These are phyloP conservation scores for Sindora glabra DNA, from an alignment of 306 rosid genomes.

Conservation along the genomic window DNA sequence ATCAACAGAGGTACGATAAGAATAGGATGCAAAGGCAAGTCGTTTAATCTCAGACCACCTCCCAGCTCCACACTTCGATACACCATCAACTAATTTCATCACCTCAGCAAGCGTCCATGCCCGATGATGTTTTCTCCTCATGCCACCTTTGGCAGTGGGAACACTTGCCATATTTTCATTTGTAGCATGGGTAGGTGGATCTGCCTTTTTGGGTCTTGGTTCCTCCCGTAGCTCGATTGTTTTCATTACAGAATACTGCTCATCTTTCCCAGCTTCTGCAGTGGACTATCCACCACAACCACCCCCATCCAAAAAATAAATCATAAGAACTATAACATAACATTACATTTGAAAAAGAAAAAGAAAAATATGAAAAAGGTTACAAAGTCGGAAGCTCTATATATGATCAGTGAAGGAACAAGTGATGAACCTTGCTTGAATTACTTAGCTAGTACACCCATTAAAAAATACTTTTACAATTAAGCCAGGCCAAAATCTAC, in stretches of 20 bases:
- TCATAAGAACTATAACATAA: not conserved
- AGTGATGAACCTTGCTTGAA: too few species aligned
- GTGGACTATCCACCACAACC: constrained; percentile 26
- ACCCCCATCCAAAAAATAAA: constrained; percentile 4
- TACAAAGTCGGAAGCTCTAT: not conserved
- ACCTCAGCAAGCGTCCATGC: constrained; percentile 96
- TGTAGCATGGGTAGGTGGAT: constrained; percentile 35
- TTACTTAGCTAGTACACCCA: too few species aligned
- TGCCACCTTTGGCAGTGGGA: constrained; percentile 76
- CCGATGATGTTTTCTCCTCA: constrained; percentile 93
- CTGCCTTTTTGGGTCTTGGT: constrained; percentile 29
- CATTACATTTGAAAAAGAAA: too few species aligned
- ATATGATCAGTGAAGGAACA: constrained; percentile 6
- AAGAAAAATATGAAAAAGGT: not conserved
- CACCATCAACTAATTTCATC: constrained; percentile 82
- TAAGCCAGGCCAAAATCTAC: not conserved
- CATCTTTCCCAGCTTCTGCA: constrained; percentile 43
- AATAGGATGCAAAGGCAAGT: constrained; percentile 70
- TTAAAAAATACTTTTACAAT: not conserved
- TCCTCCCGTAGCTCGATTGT: constrained; percentile 34
- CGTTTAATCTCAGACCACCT: constrained; percentile 98
- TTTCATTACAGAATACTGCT: constrained; percentile 21
- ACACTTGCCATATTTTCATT: constrained; percentile 43
- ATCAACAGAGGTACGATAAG: constrained; percentile 97
- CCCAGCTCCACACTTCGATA: constrained; percentile 86